Base-by-base conservation (phyloP, 139 green algal genomes). In the Desmodesmus armatus region DNA sequence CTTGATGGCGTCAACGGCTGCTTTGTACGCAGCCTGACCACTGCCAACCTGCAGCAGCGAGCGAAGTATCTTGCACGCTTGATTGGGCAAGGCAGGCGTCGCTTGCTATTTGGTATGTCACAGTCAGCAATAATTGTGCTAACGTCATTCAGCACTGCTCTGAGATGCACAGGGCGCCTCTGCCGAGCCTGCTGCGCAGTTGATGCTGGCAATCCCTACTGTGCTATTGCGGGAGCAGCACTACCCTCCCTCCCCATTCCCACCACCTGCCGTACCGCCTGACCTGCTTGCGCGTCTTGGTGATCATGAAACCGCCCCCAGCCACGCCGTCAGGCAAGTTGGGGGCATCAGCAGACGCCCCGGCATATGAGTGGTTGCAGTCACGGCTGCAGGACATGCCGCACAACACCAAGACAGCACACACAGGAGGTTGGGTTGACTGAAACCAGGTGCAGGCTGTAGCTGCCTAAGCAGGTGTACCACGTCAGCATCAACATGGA, bases 291-390 rank as follows among this genome's bases (percentile, higher is more conserved):
- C 74, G 35, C 21, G 44, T 81, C 13, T 60, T 81, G 4, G 74
- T 81, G 74, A 81, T 66, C 74, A 81, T 81, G 74, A 51, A 81
- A 23, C 74, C 74, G 7, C 74, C 44, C 17, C 67, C 44, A 1
- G 27, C 11, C 7, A 81, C 74, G 3, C 40, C 49, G 5, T 29
- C 41, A n/a, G 74, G 74, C 21, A 81, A 19, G 33, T 81, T 23
- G n/a, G 74, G 74, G 2, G 74, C 74, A 21, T 21, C 44, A 19
- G 44, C 51, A 19, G 74, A 81, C 23, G 51, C 49, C n/a, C 74
- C 74, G 6, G 74, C 74, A 62, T 70, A 33, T 9, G n/a, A 27
- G 17, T 81, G 74, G 51, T 81, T 81, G 43, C 44, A 41, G 27
- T 67, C 29, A 17, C 74, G 74, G 43, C 74, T 81, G 74, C 51